Evolutionary conservation across 148 eudicot species (phyloP), one percentile per base, ranked within the genome.

Genomic region (Euryodendron excelsum): DNA sequence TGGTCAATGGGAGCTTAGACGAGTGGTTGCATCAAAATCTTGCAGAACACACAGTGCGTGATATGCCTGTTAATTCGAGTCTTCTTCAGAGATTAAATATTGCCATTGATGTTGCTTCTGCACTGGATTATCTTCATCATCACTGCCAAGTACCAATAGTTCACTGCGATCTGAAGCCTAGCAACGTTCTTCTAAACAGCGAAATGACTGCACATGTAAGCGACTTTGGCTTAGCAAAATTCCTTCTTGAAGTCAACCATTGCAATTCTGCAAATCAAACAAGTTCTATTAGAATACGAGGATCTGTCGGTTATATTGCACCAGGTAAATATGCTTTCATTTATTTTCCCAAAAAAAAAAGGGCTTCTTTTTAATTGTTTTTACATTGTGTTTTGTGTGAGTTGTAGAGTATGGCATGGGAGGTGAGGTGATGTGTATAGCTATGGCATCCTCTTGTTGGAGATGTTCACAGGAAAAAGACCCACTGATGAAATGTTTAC

Each of bases 81-180:
- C 78, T 75, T 30, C 13, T 62, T 30, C 78, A 62, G 44, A 63
- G 77, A 39, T 44, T 75, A 41, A 75, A 60, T 60, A 60, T 60
- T 75, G 77, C 56, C 53, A 75, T 75, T 17, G 78, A 41, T 28
- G 56, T 75, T 75, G 78, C 58, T 30, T 61, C 20, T 31, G 78
- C 78, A 28, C 21, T 75, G 69, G 78, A 75, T 31, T 75, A 75
- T 75, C 78, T 75, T 47, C 78, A 75, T 30, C 69, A 63, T 61
- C 27, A 61, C 27, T 61, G 59, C 59, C 58, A 44, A 47, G 62
- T 27, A 28, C 58, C 78, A 4, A 1, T 75, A 75, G 59, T 75
- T 75, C 78, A 63, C 39, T 75, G 78, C 6, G 70, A 75, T 21
- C 21, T 75, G 69, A 75, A 75, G 44, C 78, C 78, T 0, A 62